phyloP scores from a whole-genome alignment of 345 rosid species.

The Acer campestre region DNA sequence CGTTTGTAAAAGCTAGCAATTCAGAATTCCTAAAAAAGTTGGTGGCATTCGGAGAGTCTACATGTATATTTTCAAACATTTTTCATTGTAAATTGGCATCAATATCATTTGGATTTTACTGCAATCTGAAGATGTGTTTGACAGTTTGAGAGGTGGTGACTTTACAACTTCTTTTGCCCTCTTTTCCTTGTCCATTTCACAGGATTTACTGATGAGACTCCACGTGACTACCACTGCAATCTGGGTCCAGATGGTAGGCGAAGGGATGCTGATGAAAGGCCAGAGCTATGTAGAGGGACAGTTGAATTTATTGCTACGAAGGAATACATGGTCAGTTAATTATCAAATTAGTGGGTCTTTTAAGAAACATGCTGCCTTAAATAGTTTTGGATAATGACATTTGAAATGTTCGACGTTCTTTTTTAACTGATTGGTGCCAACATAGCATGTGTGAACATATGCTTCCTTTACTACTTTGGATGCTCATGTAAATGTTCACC shows the following conservation, averaged over 20 bases:
- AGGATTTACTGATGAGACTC: conserved; percentile 68
- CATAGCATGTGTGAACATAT: background rate
- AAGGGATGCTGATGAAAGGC: conserved; percentile 74
- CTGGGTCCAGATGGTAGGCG: conserved; percentile 75
- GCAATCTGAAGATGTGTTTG: background rate
- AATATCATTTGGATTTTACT: background rate
- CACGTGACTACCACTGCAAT: conserved; percentile 67
- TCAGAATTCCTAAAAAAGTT: conserved; percentile 1
- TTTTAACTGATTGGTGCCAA: background rate
- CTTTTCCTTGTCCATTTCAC: conserved; percentile 10
- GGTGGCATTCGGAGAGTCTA: conserved; percentile 1
- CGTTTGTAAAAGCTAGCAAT: background rate
- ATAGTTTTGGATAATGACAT: background rate
- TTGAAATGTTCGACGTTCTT: background rate
- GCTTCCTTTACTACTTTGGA: background rate
- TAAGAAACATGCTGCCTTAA: background rate
- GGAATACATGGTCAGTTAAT: conserved; percentile 83
- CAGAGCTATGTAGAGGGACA: conserved; percentile 69
- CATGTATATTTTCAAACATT: background rate
- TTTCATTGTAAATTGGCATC: conserved; percentile 6
- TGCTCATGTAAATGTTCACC: background rate
- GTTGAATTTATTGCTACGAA: conserved; percentile 86
- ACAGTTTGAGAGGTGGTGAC: conserved; percentile 13
- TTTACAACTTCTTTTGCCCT: background rate
- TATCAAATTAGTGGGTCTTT: conserved; percentile 7